Percentiles rank a stretch among this genome's conserved stretches.
Conservation (phyloP, 805 yeast species). For the Lipomyces yamanashiensis region DNA sequence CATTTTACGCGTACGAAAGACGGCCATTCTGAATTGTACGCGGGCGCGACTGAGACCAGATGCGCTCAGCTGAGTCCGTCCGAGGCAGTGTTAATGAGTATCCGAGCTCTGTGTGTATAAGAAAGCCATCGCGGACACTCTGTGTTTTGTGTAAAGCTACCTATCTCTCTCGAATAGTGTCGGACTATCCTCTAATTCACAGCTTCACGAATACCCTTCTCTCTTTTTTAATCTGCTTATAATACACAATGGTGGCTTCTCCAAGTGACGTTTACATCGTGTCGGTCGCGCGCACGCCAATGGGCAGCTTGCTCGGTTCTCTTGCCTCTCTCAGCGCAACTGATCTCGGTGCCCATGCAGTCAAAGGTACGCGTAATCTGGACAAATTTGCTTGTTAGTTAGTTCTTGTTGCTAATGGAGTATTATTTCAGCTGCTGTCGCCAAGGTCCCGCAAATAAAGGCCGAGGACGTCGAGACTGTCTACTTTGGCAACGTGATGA, state of each 20-base stretch:
- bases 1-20: not conserved
- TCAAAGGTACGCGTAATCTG: constrained; percentile 49
- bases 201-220: not conserved
- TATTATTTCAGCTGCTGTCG: constrained; percentile 63
- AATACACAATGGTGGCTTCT: constrained; percentile 22
- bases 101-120: too few species aligned
- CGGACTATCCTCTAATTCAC: not conserved
- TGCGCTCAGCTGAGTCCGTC: not conserved
- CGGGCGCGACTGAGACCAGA: not conserved
- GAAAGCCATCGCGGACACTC: too few species aligned
- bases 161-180: not conserved
- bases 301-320: constrained; percentile 90
- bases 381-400: not conserved
- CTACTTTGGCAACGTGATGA: constrained; percentile 86
- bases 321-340: constrained; percentile 74
- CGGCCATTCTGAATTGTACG: constrained; percentile 3
- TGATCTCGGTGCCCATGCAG: constrained; percentile 92
- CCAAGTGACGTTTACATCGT: constrained; percentile 74
- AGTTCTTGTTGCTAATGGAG: too few species aligned
- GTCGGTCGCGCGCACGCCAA: constrained; percentile 90
- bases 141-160: not conserved
- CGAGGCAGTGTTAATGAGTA: not conserved
- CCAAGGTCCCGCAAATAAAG: constrained; percentile 81
- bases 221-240: not conserved
- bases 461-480: constrained; percentile 84